Conservation (phyloP, 805 yeast genomes). For the Yarrowia divulgata region DNA sequence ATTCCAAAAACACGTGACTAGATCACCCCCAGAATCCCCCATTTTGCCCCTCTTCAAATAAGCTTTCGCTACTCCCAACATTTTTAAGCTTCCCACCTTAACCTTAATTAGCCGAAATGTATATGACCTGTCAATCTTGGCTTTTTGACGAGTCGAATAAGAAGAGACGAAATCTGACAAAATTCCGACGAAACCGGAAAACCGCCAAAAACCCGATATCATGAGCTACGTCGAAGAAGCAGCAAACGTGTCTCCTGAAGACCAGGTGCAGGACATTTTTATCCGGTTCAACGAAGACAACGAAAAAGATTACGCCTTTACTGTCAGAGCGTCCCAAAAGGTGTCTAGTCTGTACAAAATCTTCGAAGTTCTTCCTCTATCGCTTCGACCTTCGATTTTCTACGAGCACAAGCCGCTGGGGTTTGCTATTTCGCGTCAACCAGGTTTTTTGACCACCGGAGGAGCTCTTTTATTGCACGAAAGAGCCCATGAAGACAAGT, state of each 20-base stretch:
- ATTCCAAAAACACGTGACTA: too few species aligned
- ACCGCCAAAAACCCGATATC: background rate
- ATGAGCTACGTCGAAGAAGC: slow-evolving; percentile 38
- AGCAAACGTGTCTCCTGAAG: slow-evolving; percentile 26
- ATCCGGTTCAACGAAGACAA: slow-evolving; percentile 83
- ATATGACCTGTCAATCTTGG: too few species aligned
- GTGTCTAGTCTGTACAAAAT: slow-evolving; percentile 67
- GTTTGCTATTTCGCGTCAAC: slow-evolving; percentile 67
- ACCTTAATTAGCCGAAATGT: background rate
- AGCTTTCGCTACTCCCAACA: slow-evolving; percentile 24
- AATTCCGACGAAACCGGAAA: too few species aligned
- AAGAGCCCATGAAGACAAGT: slow-evolving; percentile 60
- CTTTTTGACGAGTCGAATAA: too few species aligned
- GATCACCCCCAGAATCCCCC: too few species aligned
- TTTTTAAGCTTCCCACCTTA: background rate
- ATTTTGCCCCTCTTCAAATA: background rate
- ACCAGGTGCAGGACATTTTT: slow-evolving; percentile 55
- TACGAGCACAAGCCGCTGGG: slow-evolving; percentile 69
- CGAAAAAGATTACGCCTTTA: slow-evolving; percentile 91
- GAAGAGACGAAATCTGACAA: too few species aligned
- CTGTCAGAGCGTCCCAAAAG: slow-evolving; percentile 63
- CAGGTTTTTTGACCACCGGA: slow-evolving; percentile 82
- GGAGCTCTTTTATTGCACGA: slow-evolving; percentile 78
- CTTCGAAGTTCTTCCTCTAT: slow-evolving; percentile 71
- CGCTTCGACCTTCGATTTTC: slow-evolving; percentile 81